Conservation (phyloP, 2,329 filamentous ascomycete genomes). For the Cordyceps farinosa region DNA sequence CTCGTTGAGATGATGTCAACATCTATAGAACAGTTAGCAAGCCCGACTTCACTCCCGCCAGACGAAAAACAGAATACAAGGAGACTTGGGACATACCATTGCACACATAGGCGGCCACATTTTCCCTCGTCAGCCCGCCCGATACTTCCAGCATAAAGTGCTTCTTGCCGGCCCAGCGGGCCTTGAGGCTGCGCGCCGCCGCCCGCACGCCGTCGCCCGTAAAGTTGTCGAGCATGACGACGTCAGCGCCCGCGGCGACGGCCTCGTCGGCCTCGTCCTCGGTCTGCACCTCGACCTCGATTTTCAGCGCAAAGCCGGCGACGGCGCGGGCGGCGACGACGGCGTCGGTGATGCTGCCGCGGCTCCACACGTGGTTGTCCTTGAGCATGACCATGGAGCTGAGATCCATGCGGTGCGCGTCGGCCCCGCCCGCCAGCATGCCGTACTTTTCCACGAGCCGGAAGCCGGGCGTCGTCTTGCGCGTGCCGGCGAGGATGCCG, state of each 20-base stretch:
- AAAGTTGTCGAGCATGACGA: constrained; percentile 98
- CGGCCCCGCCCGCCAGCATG: constrained; percentile 90
- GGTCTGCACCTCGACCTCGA: constrained; percentile 92
- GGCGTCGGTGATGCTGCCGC: constrained; percentile 79
- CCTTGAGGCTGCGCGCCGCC: constrained; percentile 72
- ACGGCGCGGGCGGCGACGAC: constrained; percentile 79
- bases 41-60: neutral
- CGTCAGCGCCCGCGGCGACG: constrained; percentile 83
- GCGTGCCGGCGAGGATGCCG: constrained; percentile 85
- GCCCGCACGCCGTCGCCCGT: constrained; percentile 70
- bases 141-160: constrained; percentile 87
- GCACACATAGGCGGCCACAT: constrained; percentile 77
- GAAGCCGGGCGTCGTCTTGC: constrained; percentile 97
- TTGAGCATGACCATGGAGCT: constrained; percentile 98
- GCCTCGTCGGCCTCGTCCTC: constrained; percentile 89
- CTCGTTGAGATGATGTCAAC: constrained; percentile 96
- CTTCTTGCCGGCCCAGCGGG: constrained; percentile 70
- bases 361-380: constrained; percentile 96
- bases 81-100: constrained; percentile 49
- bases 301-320: constrained; percentile 86
- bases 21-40: constrained; percentile 46
- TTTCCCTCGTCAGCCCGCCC: constrained; percentile 80
- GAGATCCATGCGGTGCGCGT: constrained; percentile 87
- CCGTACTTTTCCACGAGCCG: constrained; percentile 96
- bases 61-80: neutral